Evolutionary conservation across 768 basidiomycete genomes (phyloP), one percentile per base, ranked within the genome.

Genomic region (Termitomyces sp.): DNA sequence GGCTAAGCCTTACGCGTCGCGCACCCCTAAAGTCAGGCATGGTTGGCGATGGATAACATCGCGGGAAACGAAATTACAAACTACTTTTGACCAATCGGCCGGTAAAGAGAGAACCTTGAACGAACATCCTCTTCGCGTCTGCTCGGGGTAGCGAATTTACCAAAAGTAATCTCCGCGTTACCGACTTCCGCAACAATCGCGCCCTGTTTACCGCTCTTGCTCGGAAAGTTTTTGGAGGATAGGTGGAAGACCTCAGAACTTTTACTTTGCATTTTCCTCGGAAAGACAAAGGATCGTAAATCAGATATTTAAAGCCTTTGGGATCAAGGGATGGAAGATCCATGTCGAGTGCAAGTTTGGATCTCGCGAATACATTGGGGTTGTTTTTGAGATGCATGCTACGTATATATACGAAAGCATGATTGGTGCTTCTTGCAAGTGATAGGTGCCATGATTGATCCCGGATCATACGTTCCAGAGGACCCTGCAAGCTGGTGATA

Each of bases 131-230:
- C 12, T 54, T 59, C 58, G 58, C 58, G 23, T 59, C 28, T 55
- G 58, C 58, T 50, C 58, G 58, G 58, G 36, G 47, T 55, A 59
- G 46, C 52, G 28, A 54, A 41, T 32, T 49, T 49, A 23, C 7
- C 40, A 55, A 43, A 40, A 43, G 53, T 50, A 28, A 55, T 56
- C 30, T 60, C 46, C 52, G 47, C 52, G 47, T 41, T 5, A 33
- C 40, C n/a, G 58, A 43, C 41, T 60, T 35, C 54, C 48, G 48
- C 48, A 60, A 49, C 36, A 50, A 60, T 60, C 41, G 49, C 59
- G 59, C 49, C 54, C 44, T 60, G 32, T 9, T 35, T 50, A 20
- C 55, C 33, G 52, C 46, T 38, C 13, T 48, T 54, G 50, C 48
- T 61, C 57, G 60, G 59, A 32, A 59, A 50, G 28, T 36, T 26